These are phyloP conservation scores for Xylaria curta DNA, from an alignment of 495 filamentous ascomycete species.

Conservation along the genomic window DNA sequence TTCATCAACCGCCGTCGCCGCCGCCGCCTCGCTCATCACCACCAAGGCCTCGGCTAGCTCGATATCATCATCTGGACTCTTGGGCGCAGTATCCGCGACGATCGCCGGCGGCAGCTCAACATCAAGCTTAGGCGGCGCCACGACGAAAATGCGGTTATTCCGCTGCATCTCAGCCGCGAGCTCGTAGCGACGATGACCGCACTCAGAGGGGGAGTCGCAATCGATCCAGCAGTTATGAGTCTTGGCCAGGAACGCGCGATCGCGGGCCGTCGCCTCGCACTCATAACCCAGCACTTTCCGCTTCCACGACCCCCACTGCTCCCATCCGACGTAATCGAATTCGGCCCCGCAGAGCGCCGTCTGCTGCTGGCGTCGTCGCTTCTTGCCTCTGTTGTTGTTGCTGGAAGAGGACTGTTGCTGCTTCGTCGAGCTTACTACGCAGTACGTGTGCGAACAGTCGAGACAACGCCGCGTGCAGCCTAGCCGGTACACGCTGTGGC, in stretches of 20 bases:
- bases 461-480: conserved; percentile 55
- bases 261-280: conserved; percentile 20
- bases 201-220: conserved; percentile 55
- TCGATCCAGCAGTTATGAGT: conserved; percentile 48
- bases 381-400: conserved; percentile 23
- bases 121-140: too few relatives aligned
- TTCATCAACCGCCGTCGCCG: neutral
- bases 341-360: conserved; percentile 38
- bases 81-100: neutral
- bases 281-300: conserved; percentile 41
- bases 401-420: too few relatives aligned
- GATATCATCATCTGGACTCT: conserved; percentile 29
- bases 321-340: conserved; percentile 54
- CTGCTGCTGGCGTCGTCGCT: conserved; percentile 9
- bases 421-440: conserved; percentile 31
- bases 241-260: conserved; percentile 34
- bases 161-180: conserved; percentile 28
- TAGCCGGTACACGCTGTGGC: conserved; percentile 45
- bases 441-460: conserved; percentile 51
- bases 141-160: conserved; percentile 12
- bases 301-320: conserved; percentile 46
- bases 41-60: neutral
- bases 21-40: neutral
- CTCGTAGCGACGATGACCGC: conserved; percentile 39
- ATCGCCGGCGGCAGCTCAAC: conserved; percentile 13